Evolutionary conservation across 148 eudicot species (phyloP).

Genomic region (Beta vulgaris): DNA sequence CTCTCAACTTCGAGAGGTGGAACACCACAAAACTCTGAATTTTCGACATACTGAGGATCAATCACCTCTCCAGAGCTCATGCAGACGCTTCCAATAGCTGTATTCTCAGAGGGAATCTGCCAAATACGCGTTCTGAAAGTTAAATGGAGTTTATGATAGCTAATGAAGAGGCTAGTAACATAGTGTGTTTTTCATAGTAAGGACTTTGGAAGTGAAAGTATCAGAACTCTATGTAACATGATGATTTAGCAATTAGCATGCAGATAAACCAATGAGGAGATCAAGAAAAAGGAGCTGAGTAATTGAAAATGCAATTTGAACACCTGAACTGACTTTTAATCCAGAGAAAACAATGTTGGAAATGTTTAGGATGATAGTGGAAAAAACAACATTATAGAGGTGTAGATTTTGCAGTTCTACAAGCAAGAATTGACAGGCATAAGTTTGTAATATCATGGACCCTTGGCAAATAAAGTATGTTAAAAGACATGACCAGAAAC

Average conservation of each 20-base stretch:
- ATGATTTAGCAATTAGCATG: no score
- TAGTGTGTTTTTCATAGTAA: not conserved
- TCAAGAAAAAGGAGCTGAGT: no score
- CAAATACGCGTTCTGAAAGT: conserved; percentile 11
- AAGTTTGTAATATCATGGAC: not conserved
- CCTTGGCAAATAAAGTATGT: not conserved
- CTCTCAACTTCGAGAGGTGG: conserved; percentile 62
- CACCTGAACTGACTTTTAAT: no score
- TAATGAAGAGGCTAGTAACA: not conserved
- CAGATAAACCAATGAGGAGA: no score
- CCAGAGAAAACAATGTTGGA: no score
- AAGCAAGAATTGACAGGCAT: not conserved
- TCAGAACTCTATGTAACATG: not conserved
- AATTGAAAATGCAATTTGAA: no score
- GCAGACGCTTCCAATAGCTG: conserved; percentile 27
- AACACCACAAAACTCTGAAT: conserved; percentile 42
- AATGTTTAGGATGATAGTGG: no score
- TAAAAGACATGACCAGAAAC: not conserved
- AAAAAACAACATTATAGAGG: no score
- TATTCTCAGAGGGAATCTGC: conserved; percentile 34
- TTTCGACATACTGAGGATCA: conserved; percentile 24
- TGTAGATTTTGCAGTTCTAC: not conserved
- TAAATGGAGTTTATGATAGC: not conserved
- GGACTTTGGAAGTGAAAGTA: not conserved
- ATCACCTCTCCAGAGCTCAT: conserved; percentile 35